Base-by-base conservation (phyloP, 768 basidiomycete genomes). In the Lactifluus piperatus region DNA sequence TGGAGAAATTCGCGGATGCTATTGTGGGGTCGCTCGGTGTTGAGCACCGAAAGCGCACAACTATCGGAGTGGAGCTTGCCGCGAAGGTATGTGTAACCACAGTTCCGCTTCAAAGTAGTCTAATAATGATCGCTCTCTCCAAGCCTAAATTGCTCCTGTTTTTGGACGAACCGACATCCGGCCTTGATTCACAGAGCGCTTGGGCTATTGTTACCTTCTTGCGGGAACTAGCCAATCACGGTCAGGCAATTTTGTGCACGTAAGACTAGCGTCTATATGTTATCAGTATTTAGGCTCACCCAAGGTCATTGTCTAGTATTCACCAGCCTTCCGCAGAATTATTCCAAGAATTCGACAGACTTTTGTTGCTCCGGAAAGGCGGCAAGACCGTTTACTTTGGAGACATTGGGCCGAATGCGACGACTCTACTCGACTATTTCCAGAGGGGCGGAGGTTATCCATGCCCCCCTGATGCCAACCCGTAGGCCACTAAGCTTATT, bases 201-300 rank as follows among this genome's bases (percentile, higher is more conserved):
- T 90, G 89, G 88, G 84, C 84, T 5, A 90, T 92, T 62, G 74
- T 91, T 54, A 72, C 76, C 2, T 90, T 94, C 74, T 74, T 94
- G 45, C 77, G 85, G 10, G 79, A 83, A 47, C 81, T 94, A 30
- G 89, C 91, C 8, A 79, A 87, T 58, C 81, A 80, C 61, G 92
- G 92, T 1, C 91, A 92, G 68, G 86, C 90, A 32, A 92, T 94
- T 64, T 74, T 94, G n/a, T 94, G 91, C 84, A 94, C 89, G 76
- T 84, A 65, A 51, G 83, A 10, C 73, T 29, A 13, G 10, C 13
- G 26, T n/a, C 37, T 18, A 22, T 16, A 6, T 34, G 34, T 37
- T 45, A 4, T 56, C 18, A 6, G 6, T 29, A 14, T 9, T 14
- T 26, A n/a, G 26, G 20, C 34, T 58, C 14, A 53, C 34, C n/a